Percentiles rank a stretch among this genome's conserved stretches.
phyloP scores from a whole-genome alignment of 768 basidiomycete species.

The Suillus lakei region DNA sequence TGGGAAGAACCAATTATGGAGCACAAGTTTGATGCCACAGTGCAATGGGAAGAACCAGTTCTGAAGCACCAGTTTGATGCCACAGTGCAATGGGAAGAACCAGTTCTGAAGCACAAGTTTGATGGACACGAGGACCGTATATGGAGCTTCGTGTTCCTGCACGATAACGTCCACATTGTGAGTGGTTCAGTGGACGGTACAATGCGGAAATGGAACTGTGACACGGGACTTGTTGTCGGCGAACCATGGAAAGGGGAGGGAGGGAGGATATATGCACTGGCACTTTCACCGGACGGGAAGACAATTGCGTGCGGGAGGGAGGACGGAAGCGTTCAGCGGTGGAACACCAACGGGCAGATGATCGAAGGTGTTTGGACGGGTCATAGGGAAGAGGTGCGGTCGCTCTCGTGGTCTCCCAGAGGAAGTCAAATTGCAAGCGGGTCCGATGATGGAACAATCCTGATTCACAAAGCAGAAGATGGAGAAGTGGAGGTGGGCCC shows the following conservation, averaged over 20 bases:
- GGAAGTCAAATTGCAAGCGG: background rate
- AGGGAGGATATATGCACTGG: background rate
- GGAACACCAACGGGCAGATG: background rate
- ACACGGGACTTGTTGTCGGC: background rate
- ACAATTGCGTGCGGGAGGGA: background rate
- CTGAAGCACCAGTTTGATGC: background rate
- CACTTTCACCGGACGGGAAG: background rate
- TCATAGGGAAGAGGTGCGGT: background rate
- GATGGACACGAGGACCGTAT: background rate
- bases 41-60: too few species aligned
- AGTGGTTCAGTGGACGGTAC: background rate
- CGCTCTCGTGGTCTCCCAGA: background rate
- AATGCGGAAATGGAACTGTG: background rate
- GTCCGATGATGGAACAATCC: background rate
- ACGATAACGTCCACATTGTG: background rate
- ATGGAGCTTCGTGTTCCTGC: background rate
- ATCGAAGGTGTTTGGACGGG: background rate
- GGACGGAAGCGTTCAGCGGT: background rate
- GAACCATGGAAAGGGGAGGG: background rate
- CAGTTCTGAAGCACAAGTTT: background rate
- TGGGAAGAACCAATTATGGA: background rate
- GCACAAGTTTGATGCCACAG: background rate
- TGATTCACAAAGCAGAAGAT: background rate
- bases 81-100: background rate
- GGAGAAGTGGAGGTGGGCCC: background rate